Conservation (phyloP, 2,329 filamentous ascomycete genomes). For the Ramichloridium luteum region DNA sequence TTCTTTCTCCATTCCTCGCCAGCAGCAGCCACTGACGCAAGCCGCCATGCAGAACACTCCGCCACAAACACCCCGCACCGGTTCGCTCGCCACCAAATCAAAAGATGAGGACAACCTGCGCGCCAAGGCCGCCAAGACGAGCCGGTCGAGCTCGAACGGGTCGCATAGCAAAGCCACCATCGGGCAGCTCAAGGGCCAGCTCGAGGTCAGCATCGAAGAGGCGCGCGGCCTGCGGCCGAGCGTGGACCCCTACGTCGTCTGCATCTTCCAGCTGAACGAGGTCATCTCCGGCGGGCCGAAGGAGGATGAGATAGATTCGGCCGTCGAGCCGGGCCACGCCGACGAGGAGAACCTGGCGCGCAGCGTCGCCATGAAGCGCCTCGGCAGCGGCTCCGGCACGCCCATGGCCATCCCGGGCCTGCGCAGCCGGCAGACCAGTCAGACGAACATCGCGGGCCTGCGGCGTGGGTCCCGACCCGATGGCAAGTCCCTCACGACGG, state of each 20-base stretch:
- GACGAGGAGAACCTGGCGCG: constrained; percentile 44
- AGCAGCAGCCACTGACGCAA: constrained; percentile 73
- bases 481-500: constrained; percentile 55
- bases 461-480: constrained; percentile 33
- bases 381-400: constrained; percentile 67
- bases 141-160: constrained; percentile 23
- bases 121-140: constrained; percentile 28
- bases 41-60: constrained; percentile 78
- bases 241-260: constrained; percentile 87
- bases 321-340: constrained; percentile 23
- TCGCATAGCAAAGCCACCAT: constrained; percentile 42
- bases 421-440: constrained; percentile 92
- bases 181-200: constrained; percentile 67
- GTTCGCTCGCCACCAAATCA: constrained; percentile 51
- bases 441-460: constrained; percentile 67
- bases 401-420: constrained; percentile 85
- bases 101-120: constrained; percentile 16
- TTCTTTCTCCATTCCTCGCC: constrained; percentile 41
- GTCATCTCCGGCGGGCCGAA: constrained; percentile 82
- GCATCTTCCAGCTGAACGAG: constrained; percentile 92
- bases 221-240: constrained; percentile 71
- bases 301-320: constrained; percentile 39
- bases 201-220: constrained; percentile 80
- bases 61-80: constrained; percentile 76
- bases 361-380: constrained; percentile 40